Base-by-base conservation (phyloP, 2,329 filamentous ascomycete genomes). In the Diaporthe batatas region DNA sequence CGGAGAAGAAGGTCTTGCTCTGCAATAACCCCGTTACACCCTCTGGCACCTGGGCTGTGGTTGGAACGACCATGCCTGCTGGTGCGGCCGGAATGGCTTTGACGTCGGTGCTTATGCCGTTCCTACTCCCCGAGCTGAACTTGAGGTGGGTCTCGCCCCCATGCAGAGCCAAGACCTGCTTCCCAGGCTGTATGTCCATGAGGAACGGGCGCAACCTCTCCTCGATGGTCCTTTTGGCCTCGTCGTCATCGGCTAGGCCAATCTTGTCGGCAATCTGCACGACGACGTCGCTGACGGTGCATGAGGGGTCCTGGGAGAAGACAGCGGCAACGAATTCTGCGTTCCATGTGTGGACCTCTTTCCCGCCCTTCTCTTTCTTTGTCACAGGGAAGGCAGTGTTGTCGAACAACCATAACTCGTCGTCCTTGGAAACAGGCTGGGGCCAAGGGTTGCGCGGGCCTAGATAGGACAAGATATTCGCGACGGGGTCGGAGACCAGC, bases 341-440 rank as follows among this genome's bases (percentile, higher is more conserved):
- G 78, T 93, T 87, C 94, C 95, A 98, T 23, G 42, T 53, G 16
- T 47, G 65, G 6, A 29, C n/a, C 23, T 47, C 55, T 68, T 79
- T 81, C 69, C 83, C 83, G 2, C 82, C 81, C 54, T 65, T 58
- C 18, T 42, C 34, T 25, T 72, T 69, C 72, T 81, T 78, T 23
- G 83, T 78, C 58, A 84, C 82, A 74, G 90, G 89, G 80, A 92
- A 96, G 6, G 95, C 95, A 3, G 93, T 96, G 79, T 96, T 98
- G 84, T 98, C 95, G 62, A 98, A 86, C 10, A 98, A 85, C 96
- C 96, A 98, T 53, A 98, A 91, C 18, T 89, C 90, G 80, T 98
- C 93, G 51, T 89, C 83, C 21, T 86, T 85, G 70, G 90, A 88
- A 59, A 94, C 88, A 44, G 86, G 84, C 58, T 87, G 87, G 0